Percentiles rank a stretch among this genome's conserved stretches.
These are phyloP conservation scores for Pseudoneurospora amorphoporcata DNA, from an alignment of 495 filamentous ascomycete species.

Conservation along the genomic window DNA sequence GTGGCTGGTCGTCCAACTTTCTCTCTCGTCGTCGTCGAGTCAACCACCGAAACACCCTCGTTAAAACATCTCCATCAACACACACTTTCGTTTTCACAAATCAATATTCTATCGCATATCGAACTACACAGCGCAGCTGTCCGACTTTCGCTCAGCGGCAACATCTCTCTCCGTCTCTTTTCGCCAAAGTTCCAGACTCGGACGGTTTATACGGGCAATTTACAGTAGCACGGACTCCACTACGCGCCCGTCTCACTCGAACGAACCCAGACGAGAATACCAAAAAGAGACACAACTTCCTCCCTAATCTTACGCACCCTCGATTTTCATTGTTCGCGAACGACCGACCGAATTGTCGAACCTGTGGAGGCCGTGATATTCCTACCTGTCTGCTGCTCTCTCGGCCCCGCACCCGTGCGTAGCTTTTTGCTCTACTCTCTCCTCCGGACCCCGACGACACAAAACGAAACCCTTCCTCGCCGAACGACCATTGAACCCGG, in stretches of 20 bases:
- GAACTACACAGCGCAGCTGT: not conserved
- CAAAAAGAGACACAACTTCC: not conserved
- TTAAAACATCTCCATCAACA: constrained; percentile 1
- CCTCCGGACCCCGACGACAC: not conserved
- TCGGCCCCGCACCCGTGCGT: not conserved
- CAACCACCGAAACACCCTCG: not conserved
- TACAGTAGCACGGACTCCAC: not conserved
- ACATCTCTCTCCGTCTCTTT: not conserved
- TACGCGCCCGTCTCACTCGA: not conserved
- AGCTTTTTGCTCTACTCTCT: not conserved
- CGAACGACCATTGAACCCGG: not conserved
- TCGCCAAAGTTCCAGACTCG: not conserved
- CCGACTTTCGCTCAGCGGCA: constrained; percentile 1
- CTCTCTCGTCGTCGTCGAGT: not conserved
- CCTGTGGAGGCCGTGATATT: not conserved
- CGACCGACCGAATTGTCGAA: not conserved
- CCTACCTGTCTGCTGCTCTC: not conserved
- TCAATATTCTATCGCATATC: not conserved
- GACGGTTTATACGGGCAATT: not conserved
- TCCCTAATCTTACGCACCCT: not conserved
- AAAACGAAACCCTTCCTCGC: not conserved
- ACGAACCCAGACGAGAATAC: not conserved
- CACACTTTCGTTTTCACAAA: not conserved
- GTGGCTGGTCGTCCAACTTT: not conserved
- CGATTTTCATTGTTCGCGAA: not conserved